A percentile compares a stretch with the other conserved stretches of the same genome.
phyloP scores from a whole-genome alignment of 306 rosid genomes.

The Fagus crenata region DNA sequence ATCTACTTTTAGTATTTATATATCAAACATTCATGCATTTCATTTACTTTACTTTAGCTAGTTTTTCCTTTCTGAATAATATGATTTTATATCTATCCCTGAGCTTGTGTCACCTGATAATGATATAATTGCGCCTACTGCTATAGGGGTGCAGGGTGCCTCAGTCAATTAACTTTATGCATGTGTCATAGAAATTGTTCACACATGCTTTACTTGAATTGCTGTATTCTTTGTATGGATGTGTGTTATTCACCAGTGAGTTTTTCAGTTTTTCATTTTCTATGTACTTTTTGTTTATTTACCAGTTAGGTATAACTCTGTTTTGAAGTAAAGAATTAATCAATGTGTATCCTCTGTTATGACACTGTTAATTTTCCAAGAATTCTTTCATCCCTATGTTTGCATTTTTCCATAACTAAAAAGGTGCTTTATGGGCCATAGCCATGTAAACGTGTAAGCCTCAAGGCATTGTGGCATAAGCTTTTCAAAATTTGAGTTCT shows the following conservation, averaged over 20 bases:
- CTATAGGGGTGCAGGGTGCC: not conserved
- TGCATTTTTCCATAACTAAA: not conserved
- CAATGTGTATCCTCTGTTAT: not conserved
- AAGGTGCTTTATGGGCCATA: not conserved
- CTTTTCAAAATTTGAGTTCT: not conserved
- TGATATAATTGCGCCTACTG: not conserved
- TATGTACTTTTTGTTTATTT: too few relatives aligned
- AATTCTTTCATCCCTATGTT: not conserved
- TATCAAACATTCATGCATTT: not conserved
- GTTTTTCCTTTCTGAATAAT: constrained; percentile 4
- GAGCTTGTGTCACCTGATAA: not conserved
- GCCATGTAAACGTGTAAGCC: not conserved
- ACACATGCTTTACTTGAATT: too few relatives aligned
- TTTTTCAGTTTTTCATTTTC: too few relatives aligned
- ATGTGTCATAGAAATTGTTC: not conserved
- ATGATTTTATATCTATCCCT: not conserved
- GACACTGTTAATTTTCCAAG: not conserved
- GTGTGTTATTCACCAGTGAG: not conserved
- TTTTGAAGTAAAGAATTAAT: not conserved
- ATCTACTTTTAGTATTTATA: not conserved
- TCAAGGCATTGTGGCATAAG: not conserved
- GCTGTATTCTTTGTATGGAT: not conserved
- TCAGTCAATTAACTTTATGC: not conserved
- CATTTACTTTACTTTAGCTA: not conserved
- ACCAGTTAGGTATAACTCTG: too few relatives aligned